Evolutionary conservation across 2,329 filamentous ascomycete species (phyloP).

Genomic region (Mycosphaerella arachidis): DNA sequence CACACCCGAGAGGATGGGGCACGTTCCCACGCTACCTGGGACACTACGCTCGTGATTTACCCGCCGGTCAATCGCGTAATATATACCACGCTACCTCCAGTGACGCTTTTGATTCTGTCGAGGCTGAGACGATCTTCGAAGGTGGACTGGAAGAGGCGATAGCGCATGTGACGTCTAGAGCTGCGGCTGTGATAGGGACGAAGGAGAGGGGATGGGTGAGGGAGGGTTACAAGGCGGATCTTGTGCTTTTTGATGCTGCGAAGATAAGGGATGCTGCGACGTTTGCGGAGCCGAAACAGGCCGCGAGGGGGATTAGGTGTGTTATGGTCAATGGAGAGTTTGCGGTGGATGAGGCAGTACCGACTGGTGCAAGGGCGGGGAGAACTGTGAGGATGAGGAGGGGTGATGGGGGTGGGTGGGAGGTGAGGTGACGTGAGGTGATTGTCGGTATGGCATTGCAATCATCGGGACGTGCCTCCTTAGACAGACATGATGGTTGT

Average conservation of each 20-base stretch:
- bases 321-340: constrained; percentile 27
- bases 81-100: constrained; percentile 19
- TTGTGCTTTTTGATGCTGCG: constrained; percentile 25
- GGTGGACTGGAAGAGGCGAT: constrained; percentile 29
- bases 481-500: too few species aligned
- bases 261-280: constrained; percentile 26
- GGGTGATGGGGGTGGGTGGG: constrained; percentile 2
- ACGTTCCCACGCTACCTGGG: constrained; percentile 29
- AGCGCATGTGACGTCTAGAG: constrained; percentile 25
- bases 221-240: constrained; percentile 25
- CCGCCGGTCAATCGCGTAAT: constrained; percentile 19
- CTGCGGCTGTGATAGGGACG: constrained; percentile 21
- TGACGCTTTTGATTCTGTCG: constrained; percentile 18
- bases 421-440: constrained; percentile 6
- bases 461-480: too few species aligned
- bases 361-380: constrained; percentile 20
- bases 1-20: constrained; percentile 29
- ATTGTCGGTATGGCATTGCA: too few species aligned
- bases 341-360: constrained; percentile 23
- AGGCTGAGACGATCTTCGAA: constrained; percentile 23
- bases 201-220: constrained; percentile 24
- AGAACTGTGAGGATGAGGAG: constrained; percentile 21
- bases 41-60: constrained; percentile 27
- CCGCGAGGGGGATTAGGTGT: constrained; percentile 23
- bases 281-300: constrained; percentile 23